Percentiles rank a stretch among this genome's conserved stretches.
Conservation (phyloP, 805 yeast species). For the Lipomyces sp. region DNA sequence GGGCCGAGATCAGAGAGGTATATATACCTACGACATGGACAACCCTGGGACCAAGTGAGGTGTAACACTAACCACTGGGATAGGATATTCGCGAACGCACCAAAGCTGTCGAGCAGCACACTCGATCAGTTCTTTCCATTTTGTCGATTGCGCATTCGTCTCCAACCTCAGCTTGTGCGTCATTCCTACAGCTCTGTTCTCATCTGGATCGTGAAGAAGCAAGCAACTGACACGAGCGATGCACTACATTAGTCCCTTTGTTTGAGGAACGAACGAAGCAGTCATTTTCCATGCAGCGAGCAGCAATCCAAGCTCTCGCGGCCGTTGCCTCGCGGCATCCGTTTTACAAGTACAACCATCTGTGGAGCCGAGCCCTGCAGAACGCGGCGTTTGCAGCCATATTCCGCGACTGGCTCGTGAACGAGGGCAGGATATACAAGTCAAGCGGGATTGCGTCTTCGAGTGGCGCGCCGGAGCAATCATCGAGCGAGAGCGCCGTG, state of each 20-base stretch:
- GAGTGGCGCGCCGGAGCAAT: too few species aligned
- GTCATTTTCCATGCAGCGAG: constrained; percentile 1
- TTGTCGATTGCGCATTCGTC: constrained; percentile 7
- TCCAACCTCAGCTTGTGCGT: neutral
- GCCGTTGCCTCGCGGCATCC: constrained; percentile 10
- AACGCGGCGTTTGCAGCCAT: constrained; percentile 14
- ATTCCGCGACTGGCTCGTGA: constrained; percentile 11
- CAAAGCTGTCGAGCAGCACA: constrained; percentile 9
- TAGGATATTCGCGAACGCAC: constrained; percentile 1
- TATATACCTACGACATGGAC: too few species aligned
- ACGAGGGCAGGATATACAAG: neutral
- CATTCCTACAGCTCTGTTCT: neutral
- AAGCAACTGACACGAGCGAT: neutral
- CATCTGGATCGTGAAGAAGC: too few species aligned
- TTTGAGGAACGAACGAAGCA: neutral
- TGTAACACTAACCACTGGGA: neutral
- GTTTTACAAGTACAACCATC: constrained; percentile 17
- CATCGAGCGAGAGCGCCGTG: too few species aligned
- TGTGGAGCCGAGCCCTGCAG: constrained; percentile 20
- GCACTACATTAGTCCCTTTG: neutral
- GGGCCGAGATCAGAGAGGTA: constrained; percentile 1
- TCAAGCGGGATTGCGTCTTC: too few species aligned
- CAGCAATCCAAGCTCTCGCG: constrained; percentile 2
- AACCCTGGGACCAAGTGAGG: constrained; percentile 2
- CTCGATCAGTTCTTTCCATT: constrained; percentile 5